A percentile compares a stretch with the other conserved stretches of the same genome.
Conservation (phyloP, 2,329 filamentous ascomycete species). For the Arthroderma sp. region DNA sequence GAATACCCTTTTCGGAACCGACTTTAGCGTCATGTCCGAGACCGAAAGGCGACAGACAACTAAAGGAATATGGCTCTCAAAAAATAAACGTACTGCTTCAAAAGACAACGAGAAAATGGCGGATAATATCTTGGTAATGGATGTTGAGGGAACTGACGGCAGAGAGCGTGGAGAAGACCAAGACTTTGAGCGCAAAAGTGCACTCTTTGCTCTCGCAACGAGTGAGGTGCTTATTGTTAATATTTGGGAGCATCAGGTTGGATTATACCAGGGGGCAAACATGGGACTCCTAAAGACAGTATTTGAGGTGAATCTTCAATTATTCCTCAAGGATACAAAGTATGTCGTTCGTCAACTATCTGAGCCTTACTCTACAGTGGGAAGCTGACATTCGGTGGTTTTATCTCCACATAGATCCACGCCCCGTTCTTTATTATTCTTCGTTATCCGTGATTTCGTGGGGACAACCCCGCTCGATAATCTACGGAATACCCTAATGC, state of each 20-base stretch:
- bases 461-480: constrained; percentile 84
- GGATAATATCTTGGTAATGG: constrained; percentile 98
- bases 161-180: constrained; percentile 94
- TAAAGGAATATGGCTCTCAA: constrained; percentile 99
- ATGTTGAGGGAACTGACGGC: constrained; percentile 95
- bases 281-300: constrained; percentile 98
- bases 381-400: background rate
- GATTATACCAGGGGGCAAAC: constrained; percentile 94
- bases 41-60: constrained; percentile 88
- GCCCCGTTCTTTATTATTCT: constrained; percentile 86
- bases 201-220: constrained; percentile 89
- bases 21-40: constrained; percentile 97
- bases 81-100: constrained; percentile 60
- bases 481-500: constrained; percentile 76
- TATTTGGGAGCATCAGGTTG: constrained; percentile 98
- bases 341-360: constrained; percentile 37
- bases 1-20: constrained; percentile 88
- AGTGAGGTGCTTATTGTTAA: constrained; percentile 98
- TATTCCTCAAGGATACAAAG: constrained; percentile 93
- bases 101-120: constrained; percentile 54
- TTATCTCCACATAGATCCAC: constrained; percentile 48
- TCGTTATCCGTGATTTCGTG: constrained; percentile 95
- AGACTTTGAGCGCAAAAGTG: constrained; percentile 97
- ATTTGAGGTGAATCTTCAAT: constrained; percentile 93
- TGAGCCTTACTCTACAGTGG: background rate